Evolutionary conservation across 179 eudicot species (phyloP).

Genomic region (Gypsophila paniculata): DNA sequence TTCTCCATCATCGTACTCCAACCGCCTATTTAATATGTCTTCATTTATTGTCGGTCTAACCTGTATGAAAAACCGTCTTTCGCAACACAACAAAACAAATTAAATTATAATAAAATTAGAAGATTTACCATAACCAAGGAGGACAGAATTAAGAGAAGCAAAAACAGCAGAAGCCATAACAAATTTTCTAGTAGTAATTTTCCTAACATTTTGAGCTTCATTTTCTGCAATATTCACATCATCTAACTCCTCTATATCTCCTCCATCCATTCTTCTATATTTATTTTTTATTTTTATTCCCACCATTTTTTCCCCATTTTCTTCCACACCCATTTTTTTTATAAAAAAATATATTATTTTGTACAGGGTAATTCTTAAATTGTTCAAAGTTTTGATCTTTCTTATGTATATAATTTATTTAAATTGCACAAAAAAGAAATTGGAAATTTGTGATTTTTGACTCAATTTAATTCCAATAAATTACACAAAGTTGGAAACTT

Average conservation of each 20-base stretch:
- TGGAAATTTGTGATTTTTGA: no score
- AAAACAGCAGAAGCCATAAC: slow-evolving; percentile 73
- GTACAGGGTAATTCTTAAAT: slow-evolving; percentile 5
- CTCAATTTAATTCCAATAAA: no score
- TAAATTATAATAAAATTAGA: neutral
- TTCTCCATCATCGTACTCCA: no score
- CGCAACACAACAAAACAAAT: no score
- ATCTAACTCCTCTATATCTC: slow-evolving; percentile 37
- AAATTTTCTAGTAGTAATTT: slow-evolving; percentile 44
- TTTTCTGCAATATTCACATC: slow-evolving; percentile 18
- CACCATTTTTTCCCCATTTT: slow-evolving; percentile 23
- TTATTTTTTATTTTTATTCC: slow-evolving; percentile 32
- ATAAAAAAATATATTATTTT: no score
- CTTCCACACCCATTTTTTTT: slow-evolving; percentile 27
- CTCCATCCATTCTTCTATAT: slow-evolving; percentile 64
- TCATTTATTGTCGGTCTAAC: no score
- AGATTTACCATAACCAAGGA: slow-evolving; percentile 74
- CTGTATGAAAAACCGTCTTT: no score
- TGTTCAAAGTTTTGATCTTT: slow-evolving; percentile 8
- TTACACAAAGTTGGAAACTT: no score
- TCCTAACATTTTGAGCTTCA: slow-evolving; percentile 32
- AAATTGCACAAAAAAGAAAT: no score
- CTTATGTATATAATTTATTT: neutral
- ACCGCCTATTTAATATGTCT: no score
- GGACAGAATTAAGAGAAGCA: slow-evolving; percentile 87